Evolutionary conservation across 2,329 filamentous ascomycete genomes (phyloP).

Genomic region (Simplicillium sp.): DNA sequence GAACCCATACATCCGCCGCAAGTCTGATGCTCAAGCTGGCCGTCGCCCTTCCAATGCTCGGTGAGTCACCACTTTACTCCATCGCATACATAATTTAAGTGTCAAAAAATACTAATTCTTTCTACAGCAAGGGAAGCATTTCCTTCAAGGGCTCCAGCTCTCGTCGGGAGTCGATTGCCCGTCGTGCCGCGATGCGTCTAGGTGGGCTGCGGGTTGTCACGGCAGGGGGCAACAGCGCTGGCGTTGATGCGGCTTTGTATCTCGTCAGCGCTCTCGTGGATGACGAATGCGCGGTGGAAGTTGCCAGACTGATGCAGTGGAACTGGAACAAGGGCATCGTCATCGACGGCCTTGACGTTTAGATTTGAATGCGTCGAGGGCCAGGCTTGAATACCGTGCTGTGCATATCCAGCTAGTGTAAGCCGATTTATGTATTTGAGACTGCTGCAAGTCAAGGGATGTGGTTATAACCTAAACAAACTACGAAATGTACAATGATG

Average conservation of each 20-base stretch:
- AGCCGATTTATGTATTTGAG: slow-evolving; percentile 3
- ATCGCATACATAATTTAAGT: neutral
- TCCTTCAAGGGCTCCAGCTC: slow-evolving; percentile 66
- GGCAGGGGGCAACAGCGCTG: slow-evolving; percentile 66
- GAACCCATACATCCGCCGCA: slow-evolving; percentile 74
- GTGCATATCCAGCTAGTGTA: slow-evolving; percentile 5
- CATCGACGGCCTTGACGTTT: slow-evolving; percentile 78
- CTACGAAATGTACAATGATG: too few relatives aligned
- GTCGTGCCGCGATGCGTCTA: slow-evolving; percentile 67
- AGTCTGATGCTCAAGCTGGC: slow-evolving; percentile 47
- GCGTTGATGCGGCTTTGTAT: slow-evolving; percentile 77
- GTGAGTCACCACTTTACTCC: slow-evolving; percentile 28
- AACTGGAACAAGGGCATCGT: slow-evolving; percentile 79
- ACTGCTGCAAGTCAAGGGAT: too few relatives aligned
- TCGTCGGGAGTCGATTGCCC: slow-evolving; percentile 71
- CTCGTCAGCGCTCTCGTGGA: slow-evolving; percentile 75
- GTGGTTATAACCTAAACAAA: too few relatives aligned
- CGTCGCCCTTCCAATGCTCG: slow-evolving; percentile 51
- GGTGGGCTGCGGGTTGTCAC: slow-evolving; percentile 67
- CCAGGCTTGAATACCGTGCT: neutral
- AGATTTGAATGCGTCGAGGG: slow-evolving; percentile 39
- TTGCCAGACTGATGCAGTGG: slow-evolving; percentile 69
- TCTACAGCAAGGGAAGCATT: slow-evolving; percentile 67
- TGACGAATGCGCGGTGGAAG: slow-evolving; percentile 66
- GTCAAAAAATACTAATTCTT: slow-evolving; percentile 11